A percentile compares a stretch with the other conserved stretches of the same genome.
phyloP scores from a whole-genome alignment of 768 basidiomycete species.

The Thelephora aurantiotincta region DNA sequence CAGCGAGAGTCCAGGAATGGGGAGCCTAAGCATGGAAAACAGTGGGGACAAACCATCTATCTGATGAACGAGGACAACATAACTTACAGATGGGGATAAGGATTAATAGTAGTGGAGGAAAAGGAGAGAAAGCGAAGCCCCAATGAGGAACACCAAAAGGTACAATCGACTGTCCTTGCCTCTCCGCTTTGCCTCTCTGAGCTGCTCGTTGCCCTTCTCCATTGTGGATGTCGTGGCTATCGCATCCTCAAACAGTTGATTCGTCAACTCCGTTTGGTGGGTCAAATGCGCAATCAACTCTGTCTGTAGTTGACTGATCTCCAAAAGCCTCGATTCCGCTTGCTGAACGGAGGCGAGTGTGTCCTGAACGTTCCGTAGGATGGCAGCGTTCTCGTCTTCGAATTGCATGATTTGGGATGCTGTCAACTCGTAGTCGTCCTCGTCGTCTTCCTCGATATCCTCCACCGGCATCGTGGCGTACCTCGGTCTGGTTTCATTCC shows the following conservation, averaged over 20 bases:
- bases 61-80: no score
- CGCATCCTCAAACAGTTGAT: constrained; percentile 90
- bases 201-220: constrained; percentile 80
- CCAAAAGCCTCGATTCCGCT: constrained; percentile 83
- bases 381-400: constrained; percentile 80
- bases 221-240: constrained; percentile 76
- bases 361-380: constrained; percentile 73
- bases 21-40: no score
- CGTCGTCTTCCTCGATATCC: constrained; percentile 28
- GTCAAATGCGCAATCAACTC: constrained; percentile 82
- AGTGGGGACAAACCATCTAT: no score
- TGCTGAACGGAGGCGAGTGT: constrained; percentile 81
- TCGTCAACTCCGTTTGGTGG: constrained; percentile 82
- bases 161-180: constrained; percentile 82
- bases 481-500: constrained; percentile 1
- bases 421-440: constrained; percentile 72
- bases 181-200: constrained; percentile 78
- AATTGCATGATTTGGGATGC: constrained; percentile 86
- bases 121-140: constrained; percentile 80
- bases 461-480: constrained; percentile 26
- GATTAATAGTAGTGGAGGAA: constrained; percentile 84
- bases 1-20: no score
- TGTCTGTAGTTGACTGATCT: constrained; percentile 88
- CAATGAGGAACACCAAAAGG: constrained; percentile 82
- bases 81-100: no score